A percentile compares a stretch with the other conserved stretches of the same genome.
Conservation (phyloP, 305 asterid genomes). For the Fraxinus paxiana region DNA sequence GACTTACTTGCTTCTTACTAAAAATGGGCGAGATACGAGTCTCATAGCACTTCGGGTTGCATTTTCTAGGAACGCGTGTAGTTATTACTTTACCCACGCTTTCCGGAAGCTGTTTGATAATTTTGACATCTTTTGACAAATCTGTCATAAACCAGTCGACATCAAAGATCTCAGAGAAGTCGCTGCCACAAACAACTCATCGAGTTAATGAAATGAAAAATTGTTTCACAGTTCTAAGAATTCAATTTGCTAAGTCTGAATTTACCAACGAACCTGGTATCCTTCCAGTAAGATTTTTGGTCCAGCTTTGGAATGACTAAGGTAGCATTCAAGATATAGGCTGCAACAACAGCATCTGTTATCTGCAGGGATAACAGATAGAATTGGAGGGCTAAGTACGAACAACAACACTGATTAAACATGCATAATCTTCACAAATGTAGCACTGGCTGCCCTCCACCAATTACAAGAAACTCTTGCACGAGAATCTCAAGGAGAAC, state of each 20-base stretch:
- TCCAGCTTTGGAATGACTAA: constrained; percentile 72
- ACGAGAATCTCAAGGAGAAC: neutral
- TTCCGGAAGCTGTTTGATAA: constrained; percentile 50
- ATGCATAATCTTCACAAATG: neutral
- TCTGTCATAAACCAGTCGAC: constrained; percentile 50
- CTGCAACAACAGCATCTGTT: constrained; percentile 77
- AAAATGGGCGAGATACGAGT: constrained; percentile 61
- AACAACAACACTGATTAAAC: neutral
- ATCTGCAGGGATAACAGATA: constrained; percentile 43
- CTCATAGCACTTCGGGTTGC: constrained; percentile 54
- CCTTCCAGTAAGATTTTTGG: constrained; percentile 75
- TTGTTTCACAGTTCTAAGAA: neutral
- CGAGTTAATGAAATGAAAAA: neutral
- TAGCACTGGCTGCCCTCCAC: neutral
- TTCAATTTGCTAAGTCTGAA: neutral
- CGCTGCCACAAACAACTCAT: constrained; percentile 40
- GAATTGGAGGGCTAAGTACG: neutral
- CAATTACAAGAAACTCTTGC: neutral
- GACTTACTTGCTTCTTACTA: constrained; percentile 51
- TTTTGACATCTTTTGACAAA: constrained; percentile 50
- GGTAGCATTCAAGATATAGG: constrained; percentile 63
- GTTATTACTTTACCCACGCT: constrained; percentile 38
- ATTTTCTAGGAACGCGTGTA: constrained; percentile 67
- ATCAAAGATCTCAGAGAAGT: constrained; percentile 74
- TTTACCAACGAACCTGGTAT: constrained; percentile 43